Percentiles rank a stretch among this genome's conserved stretches.
These are phyloP conservation scores for Melampsora americana DNA, from an alignment of 1,284 basidiomycete species.

Conservation along the genomic window DNA sequence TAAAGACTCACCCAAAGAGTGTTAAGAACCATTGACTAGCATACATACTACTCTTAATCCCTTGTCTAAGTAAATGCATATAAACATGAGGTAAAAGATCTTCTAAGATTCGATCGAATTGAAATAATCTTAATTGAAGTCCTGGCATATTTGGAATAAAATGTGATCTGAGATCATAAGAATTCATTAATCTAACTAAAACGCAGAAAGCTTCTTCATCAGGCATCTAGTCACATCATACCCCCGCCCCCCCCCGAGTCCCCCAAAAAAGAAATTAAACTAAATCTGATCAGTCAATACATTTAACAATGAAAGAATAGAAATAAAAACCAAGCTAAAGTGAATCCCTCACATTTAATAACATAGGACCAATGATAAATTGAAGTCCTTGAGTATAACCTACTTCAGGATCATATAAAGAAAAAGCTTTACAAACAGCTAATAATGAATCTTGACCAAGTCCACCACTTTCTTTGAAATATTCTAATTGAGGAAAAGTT, in stretches of 20 bases:
- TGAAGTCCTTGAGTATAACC: slow-evolving; percentile 96
- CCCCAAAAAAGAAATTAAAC: slow-evolving; percentile 1
- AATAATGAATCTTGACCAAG: slow-evolving; percentile 94
- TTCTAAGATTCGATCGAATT: slow-evolving; percentile 92
- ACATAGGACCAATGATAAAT: slow-evolving; percentile 87
- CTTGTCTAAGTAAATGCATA: slow-evolving; percentile 84
- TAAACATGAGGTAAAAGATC: slow-evolving; percentile 86
- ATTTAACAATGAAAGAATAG: background rate
- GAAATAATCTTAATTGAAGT: slow-evolving; percentile 77
- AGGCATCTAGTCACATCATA: too few species aligned
- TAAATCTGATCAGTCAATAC: background rate
- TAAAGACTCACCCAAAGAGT: slow-evolving; percentile 71
- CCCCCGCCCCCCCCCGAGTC: too few species aligned
- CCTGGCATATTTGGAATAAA: slow-evolving; percentile 98
- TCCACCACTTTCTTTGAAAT: slow-evolving; percentile 79
- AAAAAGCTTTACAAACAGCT: slow-evolving; percentile 97
- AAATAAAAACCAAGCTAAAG: slow-evolving; percentile 10
- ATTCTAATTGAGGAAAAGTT: slow-evolving; percentile 96
- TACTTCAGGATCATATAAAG: slow-evolving; percentile 88
- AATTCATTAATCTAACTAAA: slow-evolving; percentile 93
- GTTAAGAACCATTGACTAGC: slow-evolving; percentile 96
- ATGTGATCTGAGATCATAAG: slow-evolving; percentile 91
- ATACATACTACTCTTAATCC: slow-evolving; percentile 94
- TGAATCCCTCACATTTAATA: slow-evolving; percentile 75
- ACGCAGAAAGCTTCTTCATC: slow-evolving; percentile 97